Evolutionary conservation across 169 alveolate genomes (phyloP).

Genomic region (Eimeria praecox): DNA sequence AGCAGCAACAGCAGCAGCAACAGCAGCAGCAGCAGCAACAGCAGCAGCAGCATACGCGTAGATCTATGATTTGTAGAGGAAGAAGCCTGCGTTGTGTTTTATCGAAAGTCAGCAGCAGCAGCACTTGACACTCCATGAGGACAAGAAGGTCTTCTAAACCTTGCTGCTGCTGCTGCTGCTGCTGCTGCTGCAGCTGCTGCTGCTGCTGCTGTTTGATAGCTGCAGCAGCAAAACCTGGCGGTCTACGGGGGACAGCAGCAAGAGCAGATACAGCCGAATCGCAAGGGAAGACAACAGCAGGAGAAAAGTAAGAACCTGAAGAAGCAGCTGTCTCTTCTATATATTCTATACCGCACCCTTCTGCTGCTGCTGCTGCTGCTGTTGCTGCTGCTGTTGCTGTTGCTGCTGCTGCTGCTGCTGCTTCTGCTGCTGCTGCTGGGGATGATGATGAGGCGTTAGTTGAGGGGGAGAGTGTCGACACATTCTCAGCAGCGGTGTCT

Average conservation of each 20-base stretch:
- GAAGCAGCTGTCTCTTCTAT: not conserved
- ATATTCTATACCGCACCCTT: not conserved
- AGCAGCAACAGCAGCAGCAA: constrained; percentile 21
- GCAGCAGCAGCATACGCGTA: not conserved
- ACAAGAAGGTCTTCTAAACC: constrained; percentile 33
- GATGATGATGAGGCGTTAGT: not conserved
- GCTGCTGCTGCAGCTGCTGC: not conserved
- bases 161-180: not conserved
- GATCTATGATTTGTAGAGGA: constrained; percentile 3
- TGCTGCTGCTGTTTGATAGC: not conserved
- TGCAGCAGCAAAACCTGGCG: not conserved
- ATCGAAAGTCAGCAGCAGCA: not conserved
- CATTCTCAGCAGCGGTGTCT: not conserved
- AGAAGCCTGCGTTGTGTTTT: constrained; percentile 15
- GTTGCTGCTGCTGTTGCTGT: constrained; percentile 31
- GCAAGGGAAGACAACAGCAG: constrained; percentile 14
- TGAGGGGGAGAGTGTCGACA: not conserved
- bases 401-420: constrained; percentile 53
- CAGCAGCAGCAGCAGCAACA: not conserved
- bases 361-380: constrained; percentile 55
- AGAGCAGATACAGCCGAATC: constrained; percentile 22
- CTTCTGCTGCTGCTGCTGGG: constrained; percentile 44
- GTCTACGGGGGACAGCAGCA: constrained; percentile 45
- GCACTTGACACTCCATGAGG: not conserved
- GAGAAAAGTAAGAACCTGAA: not conserved